Base-by-base conservation (phyloP, 306 rosid genomes). In the Prunus davidiana region DNA sequence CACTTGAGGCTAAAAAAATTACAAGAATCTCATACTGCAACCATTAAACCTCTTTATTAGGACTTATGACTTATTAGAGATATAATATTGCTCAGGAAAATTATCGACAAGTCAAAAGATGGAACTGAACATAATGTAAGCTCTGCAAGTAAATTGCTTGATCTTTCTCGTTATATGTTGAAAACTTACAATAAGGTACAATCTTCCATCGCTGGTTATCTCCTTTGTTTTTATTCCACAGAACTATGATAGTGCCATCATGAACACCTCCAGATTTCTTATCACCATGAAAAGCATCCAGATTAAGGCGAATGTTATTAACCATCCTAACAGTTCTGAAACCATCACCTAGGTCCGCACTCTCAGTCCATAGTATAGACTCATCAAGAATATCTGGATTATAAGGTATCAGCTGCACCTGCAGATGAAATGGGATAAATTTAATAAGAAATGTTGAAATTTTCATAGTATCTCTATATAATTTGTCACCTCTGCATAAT, bases 181-280 rank as follows among this genome's bases (percentile, higher is more conserved):
- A 55, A 76, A 81, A 84, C 97, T 92, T 83, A 92, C 97, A 90
- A 61, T 87, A 76, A 60, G 89, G 88, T 19, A 81, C 5, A 72
- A 93, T 93, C 87, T 69, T 90, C 96, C 98, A 93, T 4, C 46
- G 85, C 79, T 91, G 98, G 90, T 90, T 93, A 50, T 91, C 96
- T 63, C 96, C 95, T 24, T 81, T 80, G 85, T 93, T 91, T 92
- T 96, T 90, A 0, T 83, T 54, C 96, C 94, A 93, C 73, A 91
- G 87, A 67, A 89, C 96, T 62, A 93, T 69, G 8, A 83, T 74
- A 34, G 94, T 93, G 79, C 96, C 96, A 79, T 93, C 93, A 67
- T 58, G 96, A 28, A 93, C 88, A n/a, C 98, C 98, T 47, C 93
- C 97, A 70, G 96, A 90, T 20, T 79, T 64, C 85, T 88, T 82